phyloP scores from a whole-genome alignment of 805 yeast genomes.

The Zygotorulaspora chibaensis region DNA sequence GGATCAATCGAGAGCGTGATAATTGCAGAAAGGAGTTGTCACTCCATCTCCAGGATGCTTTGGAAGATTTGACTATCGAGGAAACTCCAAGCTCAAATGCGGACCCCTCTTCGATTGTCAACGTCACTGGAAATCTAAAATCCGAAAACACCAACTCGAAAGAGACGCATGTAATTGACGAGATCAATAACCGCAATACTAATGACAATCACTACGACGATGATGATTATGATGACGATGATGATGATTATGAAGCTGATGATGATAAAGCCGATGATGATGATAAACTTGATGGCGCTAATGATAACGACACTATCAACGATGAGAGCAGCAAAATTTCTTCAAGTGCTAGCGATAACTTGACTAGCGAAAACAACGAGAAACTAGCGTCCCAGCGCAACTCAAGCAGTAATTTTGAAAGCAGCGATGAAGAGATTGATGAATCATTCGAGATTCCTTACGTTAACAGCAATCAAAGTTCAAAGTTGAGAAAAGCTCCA shows the following conservation, averaged over 20 bases:
- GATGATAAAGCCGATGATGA: constrained; percentile 10
- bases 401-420: constrained; percentile 28
- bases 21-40: constrained; percentile 53
- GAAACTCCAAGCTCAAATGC: constrained; percentile 5
- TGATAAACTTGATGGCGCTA: constrained; percentile 7
- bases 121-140: background rate
- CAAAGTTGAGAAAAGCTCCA: constrained; percentile 48
- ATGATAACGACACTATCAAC: constrained; percentile 6
- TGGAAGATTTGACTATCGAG: constrained; percentile 28
- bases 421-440: constrained; percentile 32
- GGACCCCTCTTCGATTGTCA: background rate
- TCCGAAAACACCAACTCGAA: constrained; percentile 14
- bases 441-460: constrained; percentile 35
- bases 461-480: constrained; percentile 38
- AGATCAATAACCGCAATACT: background rate
- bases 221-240: constrained; percentile 5
- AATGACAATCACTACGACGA: background rate
- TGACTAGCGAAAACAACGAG: background rate
- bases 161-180: constrained; percentile 8
- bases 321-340: constrained; percentile 3
- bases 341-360: constrained; percentile 3
- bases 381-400: background rate
- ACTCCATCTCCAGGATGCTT: constrained; percentile 33
- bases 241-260: constrained; percentile 9
- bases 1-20: constrained; percentile 65